Percentiles rank a stretch among this genome's conserved stretches.
Evolutionary conservation across 768 basidiomycete genomes (phyloP).

Genomic region (Boletellus ananiceps): DNA sequence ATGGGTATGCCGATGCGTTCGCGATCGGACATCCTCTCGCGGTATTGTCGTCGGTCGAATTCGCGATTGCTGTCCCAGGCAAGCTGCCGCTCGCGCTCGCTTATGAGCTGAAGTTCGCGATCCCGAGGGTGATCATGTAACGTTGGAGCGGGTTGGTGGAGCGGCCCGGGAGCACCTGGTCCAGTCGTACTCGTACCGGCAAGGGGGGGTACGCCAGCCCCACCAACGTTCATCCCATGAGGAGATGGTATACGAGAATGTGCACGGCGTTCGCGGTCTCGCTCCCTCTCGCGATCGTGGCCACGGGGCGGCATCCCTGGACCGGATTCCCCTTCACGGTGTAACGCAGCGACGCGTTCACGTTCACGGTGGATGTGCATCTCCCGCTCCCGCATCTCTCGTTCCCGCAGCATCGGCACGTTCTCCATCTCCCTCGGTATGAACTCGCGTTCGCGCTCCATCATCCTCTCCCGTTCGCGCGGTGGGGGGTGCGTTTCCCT

Average conservation of each 20-base stretch:
- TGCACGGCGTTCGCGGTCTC: conserved; percentile 28
- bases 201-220: conserved; percentile 9
- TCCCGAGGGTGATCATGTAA: conserved; percentile 24
- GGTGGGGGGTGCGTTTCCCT: conserved; percentile 12
- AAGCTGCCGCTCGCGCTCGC: conserved; percentile 24
- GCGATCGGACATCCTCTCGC: conserved; percentile 25
- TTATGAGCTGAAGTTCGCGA: conserved; percentile 19
- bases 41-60: conserved; percentile 25
- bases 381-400: conserved; percentile 25
- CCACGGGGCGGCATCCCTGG: conserved; percentile 21
- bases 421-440: conserved; percentile 23
- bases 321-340: conserved; percentile 24
- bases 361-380: conserved; percentile 27
- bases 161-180: conserved; percentile 19
- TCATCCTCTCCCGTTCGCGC: conserved; percentile 24
- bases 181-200: conserved; percentile 5
- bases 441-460: conserved; percentile 23
- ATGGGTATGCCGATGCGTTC: conserved; percentile 18
- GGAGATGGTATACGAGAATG: conserved; percentile 27
- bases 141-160: conserved; percentile 13
- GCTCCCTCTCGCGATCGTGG: conserved; percentile 28
- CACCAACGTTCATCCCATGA: conserved; percentile 12
- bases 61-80: conserved; percentile 26
- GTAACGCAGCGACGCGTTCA: conserved; percentile 19
- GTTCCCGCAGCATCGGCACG: conserved; percentile 20